Base-by-base conservation (phyloP, 2,329 filamentous ascomycete genomes). In the Colletotrichum liaoningense region DNA sequence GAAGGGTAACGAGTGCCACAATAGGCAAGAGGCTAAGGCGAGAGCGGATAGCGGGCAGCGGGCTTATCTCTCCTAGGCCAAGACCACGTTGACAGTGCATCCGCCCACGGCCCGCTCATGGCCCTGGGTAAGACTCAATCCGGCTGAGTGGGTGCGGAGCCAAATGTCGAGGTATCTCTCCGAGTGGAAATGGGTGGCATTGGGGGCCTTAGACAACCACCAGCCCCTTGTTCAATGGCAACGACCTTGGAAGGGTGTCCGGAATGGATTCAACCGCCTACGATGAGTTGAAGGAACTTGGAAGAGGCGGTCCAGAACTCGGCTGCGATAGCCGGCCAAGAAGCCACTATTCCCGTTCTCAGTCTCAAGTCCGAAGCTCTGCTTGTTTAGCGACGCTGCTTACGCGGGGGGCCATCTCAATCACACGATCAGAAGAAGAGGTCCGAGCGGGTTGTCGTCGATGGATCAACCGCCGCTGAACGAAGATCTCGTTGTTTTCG, bases 121-220 rank as follows among this genome's bases (percentile, higher is more conserved):
- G 14, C 63, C 63, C n/a, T 42, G 14, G 30, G 42, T 22, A 49
- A 9, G 56, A 24, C 28, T 38, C 35, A 26, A 57, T 58, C 58
- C 65, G 52, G 19, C 14, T 12, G 52, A 4, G 26, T 63, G 69
- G 52, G 52, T 63, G 49, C 64, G 52, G 38, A 69, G 49, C 38
- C 26, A 24, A 26, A 54, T 28, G 12, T 14, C 24, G 14, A 33
- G n/a, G 16, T 52, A 16, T 19, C 22, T 24, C 19, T n/a, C 33
- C 12, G 46, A 52, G 46, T 52, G 57, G 26, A 22, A 66, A 28
- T 30, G 22, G 26, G 46, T 60, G 26, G 12, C 49, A 68, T 66
- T 62, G 26, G 57, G 28, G 49, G 35, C 42, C 16, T 24, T 24
- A 24, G 42, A 49, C 19, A n/a, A 49, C 19, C 42, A n/a, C 42